Percentiles rank a stretch among this genome's conserved stretches.
phyloP scores from a whole-genome alignment of 495 filamentous ascomycete species.

The Polyplosphaeria fusca region DNA sequence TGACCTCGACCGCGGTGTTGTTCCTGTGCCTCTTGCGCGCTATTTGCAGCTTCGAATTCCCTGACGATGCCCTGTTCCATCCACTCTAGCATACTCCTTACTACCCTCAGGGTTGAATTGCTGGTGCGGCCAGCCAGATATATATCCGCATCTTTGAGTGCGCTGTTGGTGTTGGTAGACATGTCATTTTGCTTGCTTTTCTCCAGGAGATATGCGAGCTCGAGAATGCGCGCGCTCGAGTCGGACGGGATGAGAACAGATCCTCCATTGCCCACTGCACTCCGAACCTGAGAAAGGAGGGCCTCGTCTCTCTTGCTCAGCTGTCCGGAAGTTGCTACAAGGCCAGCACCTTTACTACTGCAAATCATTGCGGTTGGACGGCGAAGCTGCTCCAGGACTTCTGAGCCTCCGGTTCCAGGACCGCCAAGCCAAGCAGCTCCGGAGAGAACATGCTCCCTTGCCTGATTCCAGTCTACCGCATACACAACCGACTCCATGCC shows the following conservation, averaged over 20 bases:
- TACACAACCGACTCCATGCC: slow-evolving; percentile 96
- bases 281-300: slow-evolving; percentile 74
- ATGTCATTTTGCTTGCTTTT: slow-evolving; percentile 72
- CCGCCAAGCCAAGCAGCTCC: slow-evolving; percentile 92
- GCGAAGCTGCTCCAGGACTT: slow-evolving; percentile 87
- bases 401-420: slow-evolving; percentile 73
- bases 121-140: slow-evolving; percentile 81
- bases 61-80: slow-evolving; percentile 92
- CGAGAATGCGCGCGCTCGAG: slow-evolving; percentile 89
- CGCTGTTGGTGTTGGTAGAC: slow-evolving; percentile 39
- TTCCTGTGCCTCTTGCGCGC: slow-evolving; percentile 20
- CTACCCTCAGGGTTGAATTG: slow-evolving; percentile 77
- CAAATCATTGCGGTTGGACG: slow-evolving; percentile 93
- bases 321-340: slow-evolving; percentile 64
- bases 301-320: slow-evolving; percentile 79
- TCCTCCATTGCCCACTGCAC: slow-evolving; percentile 73
- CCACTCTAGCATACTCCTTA: slow-evolving; percentile 97
- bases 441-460: slow-evolving; percentile 84
- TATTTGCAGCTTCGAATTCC: slow-evolving; percentile 77
- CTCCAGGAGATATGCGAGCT: slow-evolving; percentile 87
- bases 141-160: slow-evolving; percentile 65
- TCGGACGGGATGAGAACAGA: slow-evolving; percentile 95
- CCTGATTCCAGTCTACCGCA: slow-evolving; percentile 96
- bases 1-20: slow-evolving; percentile 22
- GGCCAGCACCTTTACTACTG: slow-evolving; percentile 76